A percentile compares a stretch with the other conserved stretches of the same genome.
These are phyloP conservation scores for Mycena albidolilacea DNA, from an alignment of 768 basidiomycete species.

Conservation along the genomic window DNA sequence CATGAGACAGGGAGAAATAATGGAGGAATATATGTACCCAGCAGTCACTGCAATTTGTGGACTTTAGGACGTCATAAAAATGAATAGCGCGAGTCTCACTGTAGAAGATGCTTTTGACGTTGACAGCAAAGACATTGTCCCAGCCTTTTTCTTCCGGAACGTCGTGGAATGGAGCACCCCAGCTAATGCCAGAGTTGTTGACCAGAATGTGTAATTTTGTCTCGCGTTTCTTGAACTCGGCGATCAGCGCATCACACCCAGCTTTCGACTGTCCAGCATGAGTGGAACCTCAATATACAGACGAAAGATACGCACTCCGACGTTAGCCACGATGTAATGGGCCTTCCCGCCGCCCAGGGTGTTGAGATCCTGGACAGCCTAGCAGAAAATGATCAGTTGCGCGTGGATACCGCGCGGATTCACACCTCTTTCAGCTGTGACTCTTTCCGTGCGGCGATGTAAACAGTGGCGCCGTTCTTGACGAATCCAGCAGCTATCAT, in stretches of 20 bases:
- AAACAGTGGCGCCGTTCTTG: slow-evolving; percentile 65
- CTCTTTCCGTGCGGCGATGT: slow-evolving; percentile 51
- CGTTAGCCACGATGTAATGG: slow-evolving; percentile 37
- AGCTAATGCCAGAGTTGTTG: slow-evolving; percentile 76
- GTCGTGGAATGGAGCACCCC: slow-evolving; percentile 64
- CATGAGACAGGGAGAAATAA: slow-evolving; percentile 16
- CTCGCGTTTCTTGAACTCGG: slow-evolving; percentile 67
- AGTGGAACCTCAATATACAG: slow-evolving; percentile 60
- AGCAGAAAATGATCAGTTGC: neutral
- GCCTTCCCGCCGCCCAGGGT: slow-evolving; percentile 30
- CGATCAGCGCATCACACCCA: slow-evolving; percentile 53
- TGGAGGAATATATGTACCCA: slow-evolving; percentile 18
- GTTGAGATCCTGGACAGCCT: slow-evolving; percentile 24
- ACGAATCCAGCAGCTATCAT: slow-evolving; percentile 79
- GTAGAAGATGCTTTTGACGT: slow-evolving; percentile 32
- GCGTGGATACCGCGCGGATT: neutral
- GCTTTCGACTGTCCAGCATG: slow-evolving; percentile 62
- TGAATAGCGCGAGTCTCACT: slow-evolving; percentile 5
- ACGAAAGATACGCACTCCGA: slow-evolving; percentile 60
- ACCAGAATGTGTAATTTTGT: slow-evolving; percentile 69
- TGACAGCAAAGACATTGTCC: slow-evolving; percentile 31
- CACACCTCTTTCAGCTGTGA: slow-evolving; percentile 36
- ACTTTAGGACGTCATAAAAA: neutral
- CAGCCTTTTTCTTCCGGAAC: slow-evolving; percentile 56
- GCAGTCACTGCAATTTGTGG: slow-evolving; percentile 32